Conservation (phyloP, 768 basidiomycete genomes). For the Rhodocollybia butyracea region DNA sequence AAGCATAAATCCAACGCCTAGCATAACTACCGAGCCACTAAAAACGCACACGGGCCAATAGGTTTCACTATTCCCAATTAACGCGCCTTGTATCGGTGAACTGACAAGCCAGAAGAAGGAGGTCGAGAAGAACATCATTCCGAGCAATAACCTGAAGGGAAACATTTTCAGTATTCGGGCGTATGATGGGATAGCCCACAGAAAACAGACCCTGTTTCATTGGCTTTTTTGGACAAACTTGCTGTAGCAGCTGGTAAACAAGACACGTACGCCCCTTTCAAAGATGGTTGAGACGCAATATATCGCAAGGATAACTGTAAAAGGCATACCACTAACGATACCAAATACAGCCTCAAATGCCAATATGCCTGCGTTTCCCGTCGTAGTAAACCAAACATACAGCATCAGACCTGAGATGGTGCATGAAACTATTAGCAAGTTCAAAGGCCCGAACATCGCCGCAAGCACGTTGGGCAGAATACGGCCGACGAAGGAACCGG, state of each 20-base stretch:
- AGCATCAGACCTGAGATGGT: slow-evolving; percentile 1
- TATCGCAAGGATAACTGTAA: not conserved
- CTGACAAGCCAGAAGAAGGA: slow-evolving; percentile 18
- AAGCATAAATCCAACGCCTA: slow-evolving; percentile 11
- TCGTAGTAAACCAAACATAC: slow-evolving; percentile 11
- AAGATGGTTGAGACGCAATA: not conserved
- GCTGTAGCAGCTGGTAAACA: slow-evolving; percentile 6
- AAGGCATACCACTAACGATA: slow-evolving; percentile 13
- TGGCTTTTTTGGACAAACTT: slow-evolving; percentile 5
- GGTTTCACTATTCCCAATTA: slow-evolving; percentile 8
- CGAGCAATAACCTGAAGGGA: slow-evolving; percentile 8
- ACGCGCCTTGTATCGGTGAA: slow-evolving; percentile 16
- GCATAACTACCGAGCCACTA: slow-evolving; percentile 11
- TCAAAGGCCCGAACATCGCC: slow-evolving; percentile 12
- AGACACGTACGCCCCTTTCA: slow-evolving; percentile 5
- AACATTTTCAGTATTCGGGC: not conserved
- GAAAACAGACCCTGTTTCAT: slow-evolving; percentile 7
- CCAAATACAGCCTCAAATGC: slow-evolving; percentile 14
- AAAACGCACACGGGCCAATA: slow-evolving; percentile 15
- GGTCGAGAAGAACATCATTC: slow-evolving; percentile 15
- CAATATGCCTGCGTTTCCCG: slow-evolving; percentile 8
- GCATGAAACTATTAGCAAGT: slow-evolving; percentile 12
- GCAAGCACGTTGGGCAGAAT: slow-evolving; percentile 13
- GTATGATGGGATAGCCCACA: not conserved
- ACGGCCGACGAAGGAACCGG: slow-evolving; percentile 12